Conservation (phyloP, 1,284 basidiomycete genomes). For the Stereum hirsutum region DNA sequence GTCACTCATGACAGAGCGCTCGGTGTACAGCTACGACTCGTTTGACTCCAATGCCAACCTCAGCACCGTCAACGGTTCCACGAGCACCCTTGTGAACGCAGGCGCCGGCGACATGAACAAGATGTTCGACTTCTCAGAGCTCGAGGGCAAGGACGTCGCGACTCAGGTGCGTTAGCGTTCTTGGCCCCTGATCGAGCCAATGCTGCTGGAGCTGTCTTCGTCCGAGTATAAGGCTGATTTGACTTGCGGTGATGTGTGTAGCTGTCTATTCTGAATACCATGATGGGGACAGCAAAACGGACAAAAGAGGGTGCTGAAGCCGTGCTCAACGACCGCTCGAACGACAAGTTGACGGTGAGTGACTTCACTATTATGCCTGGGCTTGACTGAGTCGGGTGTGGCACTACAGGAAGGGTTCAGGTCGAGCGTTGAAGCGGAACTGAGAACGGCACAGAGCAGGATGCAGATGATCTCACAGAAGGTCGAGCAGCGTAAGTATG, state of each 20-base stretch:
- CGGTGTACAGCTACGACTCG: too few relatives aligned
- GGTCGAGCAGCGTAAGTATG: constrained; percentile 50
- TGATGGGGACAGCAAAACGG: constrained; percentile 62
- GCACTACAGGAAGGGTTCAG: constrained; percentile 50
- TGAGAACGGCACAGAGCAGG: constrained; percentile 61
- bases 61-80: too few relatives aligned
- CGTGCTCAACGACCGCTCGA: constrained; percentile 50
- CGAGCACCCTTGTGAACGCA: background rate
- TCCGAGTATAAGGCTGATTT: too few relatives aligned
- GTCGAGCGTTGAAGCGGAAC: constrained; percentile 66
- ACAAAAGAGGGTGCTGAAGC: constrained; percentile 86
- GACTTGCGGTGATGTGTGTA: too few relatives aligned
- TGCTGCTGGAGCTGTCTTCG: too few relatives aligned
- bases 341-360: constrained; percentile 41
- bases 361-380: background rate
- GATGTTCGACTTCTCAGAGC: constrained; percentile 23
- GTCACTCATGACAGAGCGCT: too few relatives aligned
- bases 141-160: constrained; percentile 35
- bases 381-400: constrained; percentile 8
- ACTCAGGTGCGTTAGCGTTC: constrained; percentile 28
- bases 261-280: constrained; percentile 58
- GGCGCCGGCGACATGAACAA: background rate
- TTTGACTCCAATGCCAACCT: too few relatives aligned
- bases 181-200: too few relatives aligned
- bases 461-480: constrained; percentile 57